phyloP scores from a whole-genome alignment of 441 rosid genomes.

The Sinapis alba region DNA sequence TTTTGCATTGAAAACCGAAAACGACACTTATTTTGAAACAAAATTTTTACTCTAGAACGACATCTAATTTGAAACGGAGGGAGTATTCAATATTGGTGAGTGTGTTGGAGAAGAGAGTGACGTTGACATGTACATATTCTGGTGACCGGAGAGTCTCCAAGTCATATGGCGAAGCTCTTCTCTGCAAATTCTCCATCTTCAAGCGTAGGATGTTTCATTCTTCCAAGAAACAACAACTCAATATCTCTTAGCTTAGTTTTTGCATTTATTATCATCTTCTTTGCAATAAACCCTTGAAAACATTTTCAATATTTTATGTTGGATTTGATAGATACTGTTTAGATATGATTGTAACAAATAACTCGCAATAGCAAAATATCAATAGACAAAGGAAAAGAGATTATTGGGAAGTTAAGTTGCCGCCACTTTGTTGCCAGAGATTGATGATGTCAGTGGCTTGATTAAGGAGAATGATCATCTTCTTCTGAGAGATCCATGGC shows the following conservation, averaged over 20 bases:
- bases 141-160: constrained; percentile 39
- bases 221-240: constrained; percentile 28
- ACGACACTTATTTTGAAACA: too few species aligned
- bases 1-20: too few species aligned
- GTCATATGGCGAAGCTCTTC: constrained; percentile 43
- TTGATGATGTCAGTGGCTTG: constrained; percentile 97
- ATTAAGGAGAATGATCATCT: constrained; percentile 90
- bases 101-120: constrained; percentile 77
- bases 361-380: constrained; percentile 18
- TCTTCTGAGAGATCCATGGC: constrained; percentile 94
- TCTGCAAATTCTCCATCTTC: constrained; percentile 57
- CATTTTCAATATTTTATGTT: not conserved
- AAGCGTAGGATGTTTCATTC: constrained; percentile 51
- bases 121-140: constrained; percentile 65
- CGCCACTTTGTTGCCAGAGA: constrained; percentile 97
- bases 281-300: not conserved
- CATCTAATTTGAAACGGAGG: too few species aligned
- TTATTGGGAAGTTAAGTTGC: constrained; percentile 48
- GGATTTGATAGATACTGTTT: not conserved
- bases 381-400: not conserved
- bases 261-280: constrained; percentile 7
- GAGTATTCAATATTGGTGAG: constrained; percentile 66
- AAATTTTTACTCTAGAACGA: too few species aligned
- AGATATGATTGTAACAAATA: not conserved
- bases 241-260: not conserved